A percentile compares a stretch with the other conserved stretches of the same genome.
Evolutionary conservation across 176 grass and related monocot genomes (phyloP).

Genomic region (Carex littledalei): DNA sequence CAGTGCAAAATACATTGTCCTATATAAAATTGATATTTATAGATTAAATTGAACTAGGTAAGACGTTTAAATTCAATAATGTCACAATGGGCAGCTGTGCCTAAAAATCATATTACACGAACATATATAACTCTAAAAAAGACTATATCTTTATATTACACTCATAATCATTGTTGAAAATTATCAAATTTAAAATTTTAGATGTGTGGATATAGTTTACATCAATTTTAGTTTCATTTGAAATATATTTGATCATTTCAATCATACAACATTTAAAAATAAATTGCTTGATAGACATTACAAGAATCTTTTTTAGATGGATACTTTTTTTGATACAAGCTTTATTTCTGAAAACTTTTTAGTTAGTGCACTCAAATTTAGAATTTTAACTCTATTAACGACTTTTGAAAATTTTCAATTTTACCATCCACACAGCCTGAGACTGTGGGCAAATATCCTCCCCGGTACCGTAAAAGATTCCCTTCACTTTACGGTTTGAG

Average conservation of each 20-base stretch:
- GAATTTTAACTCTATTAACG: too few species aligned
- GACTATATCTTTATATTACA: background rate
- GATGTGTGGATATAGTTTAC: background rate
- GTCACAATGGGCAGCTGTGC: background rate
- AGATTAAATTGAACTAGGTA: too few species aligned
- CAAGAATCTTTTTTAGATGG: too few species aligned
- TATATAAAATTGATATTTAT: background rate
- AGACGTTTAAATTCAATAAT: background rate
- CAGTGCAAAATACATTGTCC: background rate
- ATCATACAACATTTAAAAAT: background rate
- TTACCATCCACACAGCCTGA: too few species aligned
- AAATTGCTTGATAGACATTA: too few species aligned
- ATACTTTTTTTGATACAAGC: too few species aligned
- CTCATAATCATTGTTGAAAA: background rate
- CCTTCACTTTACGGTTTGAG: too few species aligned
- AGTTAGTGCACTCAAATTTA: too few species aligned
- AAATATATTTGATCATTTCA: background rate
- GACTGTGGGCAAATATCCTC: too few species aligned
- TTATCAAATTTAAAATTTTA: background rate
- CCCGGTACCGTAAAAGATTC: too few species aligned
- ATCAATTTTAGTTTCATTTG: background rate
- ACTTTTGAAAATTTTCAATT: too few species aligned
- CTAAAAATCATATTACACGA: background rate
- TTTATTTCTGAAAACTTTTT: too few species aligned
- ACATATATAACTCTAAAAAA: background rate